Evolutionary conservation across 2,329 filamentous ascomycete genomes (phyloP), one percentile per base, ranked within the genome.

Genomic region (Fusarium oxysporum): DNA sequence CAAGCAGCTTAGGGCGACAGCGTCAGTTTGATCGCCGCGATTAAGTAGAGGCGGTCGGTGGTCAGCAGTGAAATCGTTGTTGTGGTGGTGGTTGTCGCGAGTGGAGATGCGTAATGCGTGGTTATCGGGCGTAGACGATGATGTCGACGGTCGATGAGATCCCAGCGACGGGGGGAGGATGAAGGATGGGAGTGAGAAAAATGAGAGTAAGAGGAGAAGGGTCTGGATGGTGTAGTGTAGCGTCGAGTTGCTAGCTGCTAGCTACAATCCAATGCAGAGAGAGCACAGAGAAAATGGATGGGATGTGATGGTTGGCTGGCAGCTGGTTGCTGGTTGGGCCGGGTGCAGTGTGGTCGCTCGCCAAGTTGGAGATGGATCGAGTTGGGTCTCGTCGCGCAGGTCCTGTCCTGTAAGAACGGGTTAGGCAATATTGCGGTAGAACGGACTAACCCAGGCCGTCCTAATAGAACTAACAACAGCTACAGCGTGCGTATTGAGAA

Each of bases 311-410:
- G 63, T 58, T 68, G 71, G 70, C 62, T 59, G 64, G 70, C 28
- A 25, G 47, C 53, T 72, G 66, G 19, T 55, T 70, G 70, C 59
- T 73, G 67, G 65, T 73, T 73, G 67, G 71, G 65, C 63, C 67
- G 69, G 66, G 63, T 65, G 75, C 67, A 73, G 68, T 75, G 71
- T 63, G 75, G 72, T 75, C 68, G 63, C 71, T 76, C 71, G 62
- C 71, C 55, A 66, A 76, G 68, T 77, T 77, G 70, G 73, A 73
- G 71, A 72, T 74, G 60, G 63, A 70, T 67, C 58, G 63, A 58
- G 68, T 72, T 74, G 62, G 65, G 69, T 72, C 68, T 66, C 23
- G 45, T 71, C 41, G 53, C 48, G 71, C 61, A 61, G 69, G 48
- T 55, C 50, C 37, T 55, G 33, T 45, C 47, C 60, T 53, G 60